These are phyloP conservation scores for Ziziphus jujuba DNA, from an alignment of 306 rosid genomes.

Conservation along the genomic window DNA sequence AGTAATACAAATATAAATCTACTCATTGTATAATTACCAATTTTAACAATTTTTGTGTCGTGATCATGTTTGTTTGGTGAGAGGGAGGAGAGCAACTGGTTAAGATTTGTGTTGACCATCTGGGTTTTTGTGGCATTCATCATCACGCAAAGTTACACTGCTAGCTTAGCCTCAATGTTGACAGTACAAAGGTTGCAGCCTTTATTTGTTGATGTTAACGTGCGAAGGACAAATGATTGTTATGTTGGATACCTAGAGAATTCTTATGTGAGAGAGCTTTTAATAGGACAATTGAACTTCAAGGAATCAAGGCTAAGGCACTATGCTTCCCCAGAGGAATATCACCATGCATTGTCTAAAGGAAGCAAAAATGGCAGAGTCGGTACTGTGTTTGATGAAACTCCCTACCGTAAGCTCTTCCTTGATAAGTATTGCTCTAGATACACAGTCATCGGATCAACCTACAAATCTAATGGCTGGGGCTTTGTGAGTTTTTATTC, in stretches of 20 bases:
- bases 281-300: slow-evolving; percentile 24
- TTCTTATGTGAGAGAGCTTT: slow-evolving; percentile 27
- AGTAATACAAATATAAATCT: neutral
- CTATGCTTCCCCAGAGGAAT: slow-evolving; percentile 20
- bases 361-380: slow-evolving; percentile 46
- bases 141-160: slow-evolving; percentile 48
- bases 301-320: slow-evolving; percentile 23
- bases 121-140: slow-evolving; percentile 49
- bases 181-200: slow-evolving; percentile 36
- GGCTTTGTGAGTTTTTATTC: slow-evolving; percentile 41
- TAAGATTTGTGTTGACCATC: slow-evolving; percentile 38
- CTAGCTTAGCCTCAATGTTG: slow-evolving; percentile 43
- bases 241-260: slow-evolving; percentile 28
- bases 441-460: slow-evolving; percentile 40
- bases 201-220: slow-evolving; percentile 22
- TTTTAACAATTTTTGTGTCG: too few relatives aligned
- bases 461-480: slow-evolving; percentile 43
- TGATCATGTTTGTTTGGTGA: slow-evolving; percentile 17
- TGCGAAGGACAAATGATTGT: slow-evolving; percentile 22
- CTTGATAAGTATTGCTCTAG: slow-evolving; percentile 30
- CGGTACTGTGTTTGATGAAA: slow-evolving; percentile 44
- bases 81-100: slow-evolving; percentile 21
- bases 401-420: slow-evolving; percentile 36
- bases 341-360: slow-evolving; percentile 26
- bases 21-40: too few relatives aligned